phyloP scores from a whole-genome alignment of 75 land plant species.

The Cupressus sempervirens region DNA sequence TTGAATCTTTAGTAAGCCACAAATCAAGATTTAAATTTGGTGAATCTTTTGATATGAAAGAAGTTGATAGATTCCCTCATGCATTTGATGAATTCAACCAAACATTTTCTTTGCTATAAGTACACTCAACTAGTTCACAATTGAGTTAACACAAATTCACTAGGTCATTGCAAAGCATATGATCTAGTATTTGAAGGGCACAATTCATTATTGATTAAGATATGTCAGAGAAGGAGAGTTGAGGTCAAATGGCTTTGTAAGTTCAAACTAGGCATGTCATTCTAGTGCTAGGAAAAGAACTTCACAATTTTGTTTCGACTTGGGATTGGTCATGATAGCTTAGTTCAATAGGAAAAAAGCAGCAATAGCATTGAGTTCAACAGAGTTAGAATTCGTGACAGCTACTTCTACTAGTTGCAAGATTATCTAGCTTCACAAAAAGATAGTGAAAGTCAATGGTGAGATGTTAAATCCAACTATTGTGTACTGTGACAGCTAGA shows the following conservation, averaged over 20 bases:
- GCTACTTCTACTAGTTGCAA: not conserved
- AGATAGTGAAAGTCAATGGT: not conserved
- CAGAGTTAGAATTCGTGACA: not conserved
- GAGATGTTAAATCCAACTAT: not conserved
- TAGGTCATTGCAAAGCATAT: too few relatives aligned
- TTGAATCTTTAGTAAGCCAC: too few relatives aligned
- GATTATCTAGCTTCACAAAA: too few relatives aligned
- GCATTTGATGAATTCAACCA: not conserved
- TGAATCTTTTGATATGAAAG: not conserved
- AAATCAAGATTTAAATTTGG: not conserved
- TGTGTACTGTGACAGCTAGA: not conserved
- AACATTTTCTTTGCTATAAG: not conserved
- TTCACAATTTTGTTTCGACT: too few relatives aligned
- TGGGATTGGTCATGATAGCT: too few relatives aligned
- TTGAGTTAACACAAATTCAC: too few relatives aligned
- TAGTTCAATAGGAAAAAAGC: not conserved
- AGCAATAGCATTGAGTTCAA: not conserved
- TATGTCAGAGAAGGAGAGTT: too few relatives aligned
- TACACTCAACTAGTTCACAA: not conserved
- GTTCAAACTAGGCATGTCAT: too few relatives aligned
- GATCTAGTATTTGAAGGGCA: too few relatives aligned
- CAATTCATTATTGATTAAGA: too few relatives aligned
- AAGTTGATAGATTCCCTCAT: not conserved
- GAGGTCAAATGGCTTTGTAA: too few relatives aligned
- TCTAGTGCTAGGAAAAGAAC: too few relatives aligned